Percentiles rank a stretch among this genome's conserved stretches.
Conservation (phyloP, 331 rosid species). For the Quercus phellos region DNA sequence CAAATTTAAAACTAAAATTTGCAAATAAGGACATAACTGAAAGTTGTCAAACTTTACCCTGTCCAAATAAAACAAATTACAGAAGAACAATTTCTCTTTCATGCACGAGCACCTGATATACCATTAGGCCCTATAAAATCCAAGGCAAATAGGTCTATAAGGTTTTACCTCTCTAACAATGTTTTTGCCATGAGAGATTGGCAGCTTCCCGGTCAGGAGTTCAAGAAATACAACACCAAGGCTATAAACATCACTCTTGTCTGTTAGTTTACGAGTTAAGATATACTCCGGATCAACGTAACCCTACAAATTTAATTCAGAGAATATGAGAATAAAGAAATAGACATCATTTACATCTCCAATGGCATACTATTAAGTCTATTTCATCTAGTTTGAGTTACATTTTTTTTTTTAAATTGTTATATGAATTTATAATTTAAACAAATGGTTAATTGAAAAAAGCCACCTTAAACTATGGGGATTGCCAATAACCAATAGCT, state of each 20-base stretch:
- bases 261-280: conserved; percentile 50
- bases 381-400: not conserved
- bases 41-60: not conserved
- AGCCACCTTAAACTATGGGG: too few relatives aligned
- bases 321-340: conserved; percentile 7
- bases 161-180: conserved; percentile 82
- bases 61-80: not conserved
- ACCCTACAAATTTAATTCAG: conserved; percentile 47
- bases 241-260: conserved; percentile 94
- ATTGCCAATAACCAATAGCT: too few relatives aligned
- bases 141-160: not conserved
- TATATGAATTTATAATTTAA: not conserved
- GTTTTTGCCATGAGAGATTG: conserved; percentile 86
- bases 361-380: not conserved
- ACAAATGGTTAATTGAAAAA: too few relatives aligned
- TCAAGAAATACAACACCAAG: conserved; percentile 87
- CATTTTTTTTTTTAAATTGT: not conserved
- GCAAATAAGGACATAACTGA: not conserved
- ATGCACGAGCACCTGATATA: not conserved
- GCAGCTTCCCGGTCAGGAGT: conserved; percentile 78
- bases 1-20: not conserved
- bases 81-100: not conserved
- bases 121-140: not conserved
- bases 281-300: conserved; percentile 90
- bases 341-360: not conserved